Percentiles rank a stretch among this genome's conserved stretches.
These are phyloP conservation scores for Condylostoma magnum DNA, from an alignment of 169 alveolate species.

Conservation along the genomic window DNA sequence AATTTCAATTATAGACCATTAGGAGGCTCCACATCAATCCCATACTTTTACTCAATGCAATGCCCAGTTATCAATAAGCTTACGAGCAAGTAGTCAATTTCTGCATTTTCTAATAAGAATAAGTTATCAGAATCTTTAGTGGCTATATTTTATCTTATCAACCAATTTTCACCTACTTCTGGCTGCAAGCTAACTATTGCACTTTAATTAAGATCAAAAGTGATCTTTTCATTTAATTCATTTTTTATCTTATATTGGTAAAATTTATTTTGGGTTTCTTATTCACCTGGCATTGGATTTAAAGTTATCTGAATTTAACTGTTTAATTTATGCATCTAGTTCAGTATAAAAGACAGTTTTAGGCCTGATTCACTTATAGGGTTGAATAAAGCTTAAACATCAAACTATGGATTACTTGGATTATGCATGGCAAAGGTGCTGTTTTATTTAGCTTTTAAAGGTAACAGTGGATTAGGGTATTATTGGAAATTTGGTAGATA, in stretches of 20 bases:
- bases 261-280: not conserved
- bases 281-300: not conserved
- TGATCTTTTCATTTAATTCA: not conserved
- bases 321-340: not conserved
- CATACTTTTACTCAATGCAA: not conserved
- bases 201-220: not conserved
- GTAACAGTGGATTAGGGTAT: too few relatives aligned
- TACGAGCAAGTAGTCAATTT: not conserved
- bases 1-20: constrained; percentile 26
- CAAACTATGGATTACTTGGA: too few relatives aligned
- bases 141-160: not conserved
- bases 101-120: not conserved
- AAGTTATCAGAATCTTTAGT: constrained; percentile 10
- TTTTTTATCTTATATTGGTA: not conserved
- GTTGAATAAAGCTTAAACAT: not conserved
- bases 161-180: constrained; percentile 11
- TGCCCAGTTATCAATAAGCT: constrained; percentile 15
- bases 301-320: not conserved
- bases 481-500: too few relatives aligned
- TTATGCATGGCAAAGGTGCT: too few relatives aligned
- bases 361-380: not conserved
- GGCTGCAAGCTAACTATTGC: not conserved
- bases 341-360: not conserved
- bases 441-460: too few relatives aligned
- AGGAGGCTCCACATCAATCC: constrained; percentile 29